phyloP scores from a whole-genome alignment of 202 grass and related monocot species.

The Bolboschoenoplectus hybrid region DNA sequence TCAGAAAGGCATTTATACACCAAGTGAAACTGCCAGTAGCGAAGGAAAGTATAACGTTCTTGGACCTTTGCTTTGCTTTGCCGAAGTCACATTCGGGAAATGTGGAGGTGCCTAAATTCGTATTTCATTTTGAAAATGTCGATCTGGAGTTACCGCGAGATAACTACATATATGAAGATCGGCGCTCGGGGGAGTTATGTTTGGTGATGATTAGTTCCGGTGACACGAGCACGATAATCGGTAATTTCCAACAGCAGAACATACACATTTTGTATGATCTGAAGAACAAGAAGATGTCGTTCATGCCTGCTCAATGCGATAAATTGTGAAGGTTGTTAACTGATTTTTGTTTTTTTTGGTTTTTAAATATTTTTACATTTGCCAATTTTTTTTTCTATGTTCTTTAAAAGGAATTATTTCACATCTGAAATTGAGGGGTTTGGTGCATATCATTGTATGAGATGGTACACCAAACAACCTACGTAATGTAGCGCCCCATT shows the following conservation, averaged over 20 bases:
- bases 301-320: conserved; percentile 58
- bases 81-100: conserved; percentile 26
- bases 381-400: not conserved
- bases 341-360: not conserved
- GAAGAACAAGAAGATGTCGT: conserved; percentile 49
- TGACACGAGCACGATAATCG: conserved; percentile 58
- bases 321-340: conserved; percentile 43
- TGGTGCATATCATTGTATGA: conserved; percentile 23
- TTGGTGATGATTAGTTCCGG: conserved; percentile 51
- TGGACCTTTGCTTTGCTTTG: conserved; percentile 67
- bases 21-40: conserved; percentile 55
- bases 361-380: not conserved
- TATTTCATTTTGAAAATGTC: conserved; percentile 68
- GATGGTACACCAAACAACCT: conserved; percentile 1
- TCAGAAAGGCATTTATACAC: conserved; percentile 59
- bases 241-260: conserved; percentile 90
- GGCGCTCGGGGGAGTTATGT: conserved; percentile 48
- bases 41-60: conserved; percentile 35
- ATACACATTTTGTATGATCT: conserved; percentile 76
- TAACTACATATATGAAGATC: conserved; percentile 65
- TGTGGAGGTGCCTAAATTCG: conserved; percentile 53
- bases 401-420: not conserved
- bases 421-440: not conserved
- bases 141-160: conserved; percentile 62
- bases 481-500: not conserved